These are phyloP conservation scores for Chaetomiaceae sp. DNA, from an alignment of 2,329 filamentous ascomycete genomes.

Conservation along the genomic window DNA sequence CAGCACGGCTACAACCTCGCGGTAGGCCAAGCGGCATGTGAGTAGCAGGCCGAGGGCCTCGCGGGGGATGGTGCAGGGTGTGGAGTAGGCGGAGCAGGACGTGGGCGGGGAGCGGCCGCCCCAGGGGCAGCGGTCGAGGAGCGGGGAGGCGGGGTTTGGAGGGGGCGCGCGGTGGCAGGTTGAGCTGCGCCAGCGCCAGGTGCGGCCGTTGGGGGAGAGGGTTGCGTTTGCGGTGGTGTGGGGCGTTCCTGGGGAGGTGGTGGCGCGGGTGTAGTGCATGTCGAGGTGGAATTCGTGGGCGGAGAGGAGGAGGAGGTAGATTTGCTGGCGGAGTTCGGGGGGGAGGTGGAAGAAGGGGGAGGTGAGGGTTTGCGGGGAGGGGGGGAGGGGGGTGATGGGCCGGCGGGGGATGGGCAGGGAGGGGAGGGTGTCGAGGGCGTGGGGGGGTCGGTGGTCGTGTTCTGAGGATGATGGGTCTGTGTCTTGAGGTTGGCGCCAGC, in stretches of 20 bases:
- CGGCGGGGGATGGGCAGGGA: slow-evolving; percentile 7
- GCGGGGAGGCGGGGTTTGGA: not conserved
- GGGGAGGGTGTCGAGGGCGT: slow-evolving; percentile 16
- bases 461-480: not conserved
- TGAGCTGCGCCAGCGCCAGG: slow-evolving; percentile 17
- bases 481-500: not conserved
- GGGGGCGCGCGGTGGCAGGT: slow-evolving; percentile 18
- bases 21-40: slow-evolving; percentile 10
- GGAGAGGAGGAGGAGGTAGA: slow-evolving; percentile 18
- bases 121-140: slow-evolving; percentile 11
- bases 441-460: not conserved
- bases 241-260: slow-evolving; percentile 4
- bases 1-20: slow-evolving; percentile 12
- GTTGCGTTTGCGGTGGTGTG: slow-evolving; percentile 13
- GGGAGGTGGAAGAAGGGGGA: slow-evolving; percentile 17
- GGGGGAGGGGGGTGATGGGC: slow-evolving; percentile 8
- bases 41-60: slow-evolving; percentile 9
- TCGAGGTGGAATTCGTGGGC: slow-evolving; percentile 15
- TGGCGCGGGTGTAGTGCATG: slow-evolving; percentile 17
- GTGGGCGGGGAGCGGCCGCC: slow-evolving; percentile 14
- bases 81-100: slow-evolving; percentile 1
- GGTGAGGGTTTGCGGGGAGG: not conserved
- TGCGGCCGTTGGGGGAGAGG: not conserved
- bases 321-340: slow-evolving; percentile 14
- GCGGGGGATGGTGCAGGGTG: slow-evolving; percentile 1